Base-by-base conservation (phyloP, 148 eudicot species). In the Rhododendron simsii region DNA sequence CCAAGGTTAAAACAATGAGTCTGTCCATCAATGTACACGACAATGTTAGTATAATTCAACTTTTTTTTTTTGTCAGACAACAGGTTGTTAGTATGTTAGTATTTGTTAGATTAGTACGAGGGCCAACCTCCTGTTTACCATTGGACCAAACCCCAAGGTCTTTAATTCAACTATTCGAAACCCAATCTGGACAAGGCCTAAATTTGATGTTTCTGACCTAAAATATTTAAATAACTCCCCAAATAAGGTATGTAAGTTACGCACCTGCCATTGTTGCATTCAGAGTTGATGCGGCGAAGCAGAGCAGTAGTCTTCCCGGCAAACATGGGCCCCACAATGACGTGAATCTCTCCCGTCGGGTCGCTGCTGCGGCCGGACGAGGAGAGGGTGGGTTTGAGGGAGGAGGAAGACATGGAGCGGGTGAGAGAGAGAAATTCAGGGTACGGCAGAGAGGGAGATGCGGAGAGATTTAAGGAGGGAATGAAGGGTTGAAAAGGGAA, bases 241-340 rank as follows among this genome's bases (percentile, higher is more conserved):
- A 33, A 33, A 1, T 33, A n/a, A n/a, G n/a, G n/a, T 2, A 13
- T 51, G 16, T 13, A 15, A 55, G 61, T 21, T 10, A 21, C 16
- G 18, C n/a, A 95, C 98, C 99, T 95, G 90, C 98, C 98, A 37
- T 15, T 80, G 86, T 12, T 87, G 85, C 81, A 84, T 81, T 95
- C 98, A 18, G 94, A 84, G 48, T 88, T 90, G 86, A 97, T 89
- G 5, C 95, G 92, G 41, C 94, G 95, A 84, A 97, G 98, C 84
- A 97, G 95, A 21, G 98, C 94, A 13, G 99, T 94, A 35, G 98
- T 91, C 81, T 93, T 95, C 3, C 95, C 98, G 3, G 98, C 94
- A 79, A 94, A 93, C 98, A 93, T 96, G 47, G 98, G 98, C 5
- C 96, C 99, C 33, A 95, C 89, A 14, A 96, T 95, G 59, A 96